phyloP scores from a whole-genome alignment of 106 monocot species.

The Cymbidium sinense region DNA sequence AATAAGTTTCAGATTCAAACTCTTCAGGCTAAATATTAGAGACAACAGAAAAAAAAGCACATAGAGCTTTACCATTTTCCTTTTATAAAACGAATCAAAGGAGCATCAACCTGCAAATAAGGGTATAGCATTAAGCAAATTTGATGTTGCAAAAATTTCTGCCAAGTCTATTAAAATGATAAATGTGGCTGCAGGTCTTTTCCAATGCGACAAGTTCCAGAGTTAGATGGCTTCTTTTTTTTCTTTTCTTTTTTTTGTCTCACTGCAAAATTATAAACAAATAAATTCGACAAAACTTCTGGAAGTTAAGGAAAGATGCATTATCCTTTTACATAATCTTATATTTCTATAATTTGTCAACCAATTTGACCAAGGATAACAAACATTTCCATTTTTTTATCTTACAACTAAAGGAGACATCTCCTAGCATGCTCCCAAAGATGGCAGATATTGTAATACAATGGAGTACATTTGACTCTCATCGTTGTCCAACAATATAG shows the following conservation, averaged over 20 bases:
- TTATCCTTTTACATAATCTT: background rate
- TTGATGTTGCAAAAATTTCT: background rate
- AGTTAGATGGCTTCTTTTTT: background rate
- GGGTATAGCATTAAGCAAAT: background rate
- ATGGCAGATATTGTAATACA: background rate
- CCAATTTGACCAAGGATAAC: background rate
- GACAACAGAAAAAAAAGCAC: background rate
- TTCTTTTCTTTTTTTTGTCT: too few relatives aligned
- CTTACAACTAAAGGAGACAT: background rate
- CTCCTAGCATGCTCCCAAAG: background rate
- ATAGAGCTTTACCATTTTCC: constrained; percentile 52
- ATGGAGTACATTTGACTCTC: background rate
- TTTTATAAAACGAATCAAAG: constrained; percentile 64
- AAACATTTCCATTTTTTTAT: background rate
- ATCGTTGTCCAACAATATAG: background rate
- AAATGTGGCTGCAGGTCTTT: background rate
- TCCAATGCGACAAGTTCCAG: background rate
- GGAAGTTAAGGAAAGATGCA: background rate
- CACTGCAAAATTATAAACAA: background rate
- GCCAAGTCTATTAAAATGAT: background rate
- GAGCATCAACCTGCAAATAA: constrained; percentile 52
- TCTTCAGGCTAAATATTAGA: background rate
- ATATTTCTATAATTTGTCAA: constrained; percentile 2
- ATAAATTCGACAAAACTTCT: background rate
- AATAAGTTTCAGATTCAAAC: background rate